Evolutionary conservation across 1,284 basidiomycete genomes (phyloP), one percentile per base, ranked within the genome.

Genomic region (Acaromyces ingoldii): DNA sequence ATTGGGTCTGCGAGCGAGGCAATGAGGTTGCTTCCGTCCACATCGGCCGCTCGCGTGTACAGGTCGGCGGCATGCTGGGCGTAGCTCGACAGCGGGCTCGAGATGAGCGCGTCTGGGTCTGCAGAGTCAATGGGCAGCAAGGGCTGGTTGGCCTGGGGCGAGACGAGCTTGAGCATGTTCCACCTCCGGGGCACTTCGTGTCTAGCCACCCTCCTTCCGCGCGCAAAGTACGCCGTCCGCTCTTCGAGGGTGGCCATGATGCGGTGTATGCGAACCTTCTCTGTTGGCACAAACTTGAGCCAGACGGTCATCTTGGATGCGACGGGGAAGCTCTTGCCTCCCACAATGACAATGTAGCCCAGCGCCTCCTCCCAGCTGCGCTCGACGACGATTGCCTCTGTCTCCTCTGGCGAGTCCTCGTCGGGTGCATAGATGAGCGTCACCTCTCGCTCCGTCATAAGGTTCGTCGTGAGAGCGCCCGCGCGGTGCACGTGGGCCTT

Each of bases 331-430:
- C 57, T 58, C 45, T 87, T 85, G 11, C 88, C 89, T 28, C 85
- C 83, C 24, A 96, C 78, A 1, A 86, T 82, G 52, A 97, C 85
- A 58, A 77, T 65, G 65, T 89, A 91, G 62, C 89, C 85, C 70
- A 97, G 79, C 72, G 95, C 87, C 55, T 85, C 82, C 57, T 96
- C 92, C 92, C 92, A 98, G 64, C 87, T 85, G 22, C 90, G 80
- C 73, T 95, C 88, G 11, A 97, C 85, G 44, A 91, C 82, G 56
- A 97, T 85, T 63, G 85, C 80, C 68, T 89, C 89, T 3, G 80
- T 82, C 58, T 87, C 87, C 67, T 92, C 89, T 30, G 68, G 61
- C 30, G 68, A 70, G 22, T 78, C 76, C 70, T 78, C 72, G 48
- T 77, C 62, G 5, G 89, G 90, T 43, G 81, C 83, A 19, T 86